Conservation (phyloP, 495 filamentous ascomycete genomes). For the Aspergillus diversus region DNA sequence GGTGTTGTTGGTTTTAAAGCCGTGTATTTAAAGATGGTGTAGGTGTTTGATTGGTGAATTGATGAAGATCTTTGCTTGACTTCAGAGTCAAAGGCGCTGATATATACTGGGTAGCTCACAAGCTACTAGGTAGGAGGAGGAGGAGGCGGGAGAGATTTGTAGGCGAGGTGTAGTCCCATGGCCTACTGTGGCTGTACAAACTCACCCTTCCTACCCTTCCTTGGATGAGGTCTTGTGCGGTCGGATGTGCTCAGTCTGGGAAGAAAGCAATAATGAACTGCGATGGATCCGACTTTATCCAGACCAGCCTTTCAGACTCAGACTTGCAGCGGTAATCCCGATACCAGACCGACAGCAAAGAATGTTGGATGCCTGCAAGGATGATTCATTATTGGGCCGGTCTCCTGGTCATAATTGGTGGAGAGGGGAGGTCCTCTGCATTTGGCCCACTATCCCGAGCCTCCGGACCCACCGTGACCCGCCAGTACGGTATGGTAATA, state of each 20-base stretch:
- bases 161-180: neutral
- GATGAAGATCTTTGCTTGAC: neutral
- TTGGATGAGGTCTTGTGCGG: no score
- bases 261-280: neutral
- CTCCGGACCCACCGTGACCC: neutral
- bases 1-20: no score
- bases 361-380: constrained; percentile 22
- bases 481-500: neutral
- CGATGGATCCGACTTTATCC: neutral
- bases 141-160: neutral
- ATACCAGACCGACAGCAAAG: neutral
- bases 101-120: no score
- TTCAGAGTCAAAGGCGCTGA: no score
- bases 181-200: neutral
- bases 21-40: neutral
- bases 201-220: no score
- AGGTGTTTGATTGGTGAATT: neutral
- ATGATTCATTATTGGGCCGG: constrained; percentile 16
- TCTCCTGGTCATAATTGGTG: neutral
- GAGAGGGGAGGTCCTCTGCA: neutral
- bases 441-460: neutral
- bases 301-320: no score
- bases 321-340: no score
- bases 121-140: no score
- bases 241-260: neutral